Evolutionary conservation across 768 basidiomycete species (phyloP), one percentile per base, ranked within the genome.

Genomic region (Boletus rubroflammeus): DNA sequence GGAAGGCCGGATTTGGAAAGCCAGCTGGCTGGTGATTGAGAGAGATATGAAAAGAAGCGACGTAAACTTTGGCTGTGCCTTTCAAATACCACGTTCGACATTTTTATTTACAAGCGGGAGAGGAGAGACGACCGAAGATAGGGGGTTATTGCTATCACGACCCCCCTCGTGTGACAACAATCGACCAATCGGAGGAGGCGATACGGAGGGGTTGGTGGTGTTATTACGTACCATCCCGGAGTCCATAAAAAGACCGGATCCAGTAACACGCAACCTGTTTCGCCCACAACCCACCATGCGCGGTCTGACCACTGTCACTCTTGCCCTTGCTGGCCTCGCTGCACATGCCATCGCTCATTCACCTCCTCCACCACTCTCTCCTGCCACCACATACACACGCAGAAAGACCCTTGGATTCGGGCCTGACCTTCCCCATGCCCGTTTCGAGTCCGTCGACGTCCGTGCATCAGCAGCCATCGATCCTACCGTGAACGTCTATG

Each of bases 331-430:
- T 53, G 81, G 81, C 64, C 77, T 86, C 58, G 82, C 84, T 39
- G 81, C 82, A 63, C 72, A 73, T 57, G 76, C 78, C 47, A 73
- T 80, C 56, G 81, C 79, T 13, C 81, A 81, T 61, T 62, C 71
- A 0, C 3, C 45, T 0, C 70, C 68, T 9, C 60, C 61, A 0
- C 63, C 58, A 0, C 21, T 51, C 50, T 35, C 54, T 1, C 53
- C 61, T 9, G 1, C 50, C 2, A 51, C 1, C 13, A 21, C 31
- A 1, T 1, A 15, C 13, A 0, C 32, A 13, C 73, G 72, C 50
- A 84, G 95, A 65, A 97, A 98, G 86, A 82, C 95, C 0, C 80
- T 98, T 51, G 85, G 86, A 23, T 97, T 96, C 67, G 95, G 95
- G 1, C 93, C 93, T 6, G 73, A 78, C 17, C 86, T 86, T 57